Conservation (phyloP, 164 flowering plant species). For the Aristolochia fimbriata region DNA sequence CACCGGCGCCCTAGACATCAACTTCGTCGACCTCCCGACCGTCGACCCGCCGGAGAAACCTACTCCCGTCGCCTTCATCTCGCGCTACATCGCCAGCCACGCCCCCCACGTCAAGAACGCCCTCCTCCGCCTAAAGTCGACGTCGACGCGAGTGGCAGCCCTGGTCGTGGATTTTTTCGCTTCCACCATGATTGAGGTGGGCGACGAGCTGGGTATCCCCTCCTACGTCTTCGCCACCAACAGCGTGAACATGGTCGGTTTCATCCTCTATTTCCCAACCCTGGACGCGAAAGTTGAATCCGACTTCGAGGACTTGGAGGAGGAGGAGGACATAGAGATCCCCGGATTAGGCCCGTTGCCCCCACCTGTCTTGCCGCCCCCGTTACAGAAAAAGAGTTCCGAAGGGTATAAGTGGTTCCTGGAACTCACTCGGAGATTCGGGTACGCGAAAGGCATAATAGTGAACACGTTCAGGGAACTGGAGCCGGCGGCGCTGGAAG, state of each 20-base stretch:
- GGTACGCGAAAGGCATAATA: slow-evolving; percentile 23
- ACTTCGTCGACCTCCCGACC: slow-evolving; percentile 8
- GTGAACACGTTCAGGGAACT: slow-evolving; percentile 28
- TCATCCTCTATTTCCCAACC: slow-evolving; percentile 19
- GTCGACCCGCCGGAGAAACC: not conserved
- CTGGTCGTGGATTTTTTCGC: slow-evolving; percentile 20
- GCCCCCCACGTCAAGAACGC: slow-evolving; percentile 7
- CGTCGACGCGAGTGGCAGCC: slow-evolving; percentile 2
- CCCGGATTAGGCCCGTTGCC: slow-evolving; percentile 19
- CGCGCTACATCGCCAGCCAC: slow-evolving; percentile 2
- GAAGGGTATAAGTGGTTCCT: slow-evolving; percentile 1
- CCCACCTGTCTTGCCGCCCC: slow-evolving; percentile 9
- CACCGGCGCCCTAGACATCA: not conserved
- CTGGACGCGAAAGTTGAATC: slow-evolving; percentile 1
- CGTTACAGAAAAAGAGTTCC: not conserved
- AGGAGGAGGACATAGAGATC: slow-evolving; percentile 7
- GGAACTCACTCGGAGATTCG: slow-evolving; percentile 5
- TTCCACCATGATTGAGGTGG: slow-evolving; percentile 28
- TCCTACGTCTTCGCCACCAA: slow-evolving; percentile 29
- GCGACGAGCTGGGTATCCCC: slow-evolving; percentile 24
- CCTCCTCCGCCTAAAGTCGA: not conserved
- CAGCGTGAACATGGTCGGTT: slow-evolving; percentile 9
- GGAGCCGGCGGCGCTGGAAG: slow-evolving; percentile 7
- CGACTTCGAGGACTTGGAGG: slow-evolving; percentile 8
- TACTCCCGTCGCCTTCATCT: not conserved